Evolutionary conservation across 2,329 filamentous ascomycete species (phyloP), one percentile per base, ranked within the genome.

Genomic region (Orbilia brochopaga): DNA sequence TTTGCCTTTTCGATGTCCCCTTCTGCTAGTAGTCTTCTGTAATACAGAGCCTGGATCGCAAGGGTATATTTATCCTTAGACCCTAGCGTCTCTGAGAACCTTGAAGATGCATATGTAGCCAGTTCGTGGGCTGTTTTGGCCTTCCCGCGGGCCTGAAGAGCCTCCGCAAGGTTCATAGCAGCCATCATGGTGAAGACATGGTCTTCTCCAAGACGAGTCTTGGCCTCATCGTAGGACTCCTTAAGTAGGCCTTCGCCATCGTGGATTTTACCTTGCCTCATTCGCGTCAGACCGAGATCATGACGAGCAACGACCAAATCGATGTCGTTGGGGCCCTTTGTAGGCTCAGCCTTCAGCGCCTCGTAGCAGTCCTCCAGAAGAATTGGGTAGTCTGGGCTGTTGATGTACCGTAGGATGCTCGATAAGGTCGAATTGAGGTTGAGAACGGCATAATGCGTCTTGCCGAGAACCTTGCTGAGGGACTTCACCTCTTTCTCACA

Each of bases 81-180:
- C 44, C 44, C 44, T 5, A 48, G n/a, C 15, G 44, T 48, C 19
- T 23, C 44, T 10, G 17, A 19, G 19, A 48, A 48, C 8, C 21
- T 19, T 10, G 44, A 48, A 6, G 19, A 19, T 4, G 44, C 44
- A 21, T 19, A 48, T 11, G 44, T 21, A 11, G 15, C 15, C 17
- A 48, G 7, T 17, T 19, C 17, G 44, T 48, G 44, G 19, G 44
- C 44, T 5, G 44, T 19, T 21, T 48, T 48, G 19, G 44, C n/a
- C 4, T 11, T 19, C 4, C 44, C 44, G 17, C 11, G 15, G n/a
- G 44, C 3, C 5, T 23, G n/a, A 15, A 21, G 19, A 5, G 44
- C 44, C n/a, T 48, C 11, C 21, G 44, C 44, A 48, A 19, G 19
- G 19, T 48, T 48, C 44, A 48, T 48, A 4, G 44, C 44, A 21